These are phyloP conservation scores for Scheffersomyces stipitis DNA, from an alignment of 805 yeast genomes.

Conservation along the genomic window DNA sequence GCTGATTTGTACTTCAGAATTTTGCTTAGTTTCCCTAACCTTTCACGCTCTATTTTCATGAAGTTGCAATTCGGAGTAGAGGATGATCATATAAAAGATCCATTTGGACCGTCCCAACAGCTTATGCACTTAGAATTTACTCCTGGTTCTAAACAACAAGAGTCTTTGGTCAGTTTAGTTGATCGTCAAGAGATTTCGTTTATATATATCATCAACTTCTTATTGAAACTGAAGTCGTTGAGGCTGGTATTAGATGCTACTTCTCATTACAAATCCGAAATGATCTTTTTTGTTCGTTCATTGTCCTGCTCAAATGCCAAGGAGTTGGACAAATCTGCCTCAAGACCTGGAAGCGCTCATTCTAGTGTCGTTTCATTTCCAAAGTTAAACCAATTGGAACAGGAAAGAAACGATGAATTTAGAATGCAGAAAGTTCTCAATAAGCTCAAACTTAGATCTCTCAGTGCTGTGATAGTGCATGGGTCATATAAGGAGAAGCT, in stretches of 20 bases:
- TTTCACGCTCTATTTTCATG: constrained; percentile 9
- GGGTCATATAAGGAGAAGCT: constrained; percentile 35
- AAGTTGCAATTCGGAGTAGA: constrained; percentile 1
- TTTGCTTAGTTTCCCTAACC: constrained; percentile 22
- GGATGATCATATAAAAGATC: no score
- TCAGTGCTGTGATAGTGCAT: constrained; percentile 20
- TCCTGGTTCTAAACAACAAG: neutral
- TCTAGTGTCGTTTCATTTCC: constrained; percentile 18
- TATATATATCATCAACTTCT: constrained; percentile 23
- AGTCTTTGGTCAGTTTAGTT: constrained; percentile 7
- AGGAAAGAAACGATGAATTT: constrained; percentile 5
- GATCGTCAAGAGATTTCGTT: constrained; percentile 33
- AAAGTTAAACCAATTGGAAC: constrained; percentile 4
- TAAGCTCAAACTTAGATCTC: constrained; percentile 9
- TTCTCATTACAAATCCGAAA: constrained; percentile 14
- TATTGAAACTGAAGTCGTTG: constrained; percentile 17
- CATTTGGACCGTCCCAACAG: neutral
- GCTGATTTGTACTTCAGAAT: constrained; percentile 27
- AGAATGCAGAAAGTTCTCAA: constrained; percentile 5
- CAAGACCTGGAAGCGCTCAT: constrained; percentile 18
- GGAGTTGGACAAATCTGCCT: constrained; percentile 24
- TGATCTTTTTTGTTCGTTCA: constrained; percentile 16
- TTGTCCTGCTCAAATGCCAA: constrained; percentile 20
- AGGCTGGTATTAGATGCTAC: constrained; percentile 13
- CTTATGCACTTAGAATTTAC: neutral